These are phyloP conservation scores for Rhizopogon vulgaris DNA, from an alignment of 768 basidiomycete species.

Conservation along the genomic window DNA sequence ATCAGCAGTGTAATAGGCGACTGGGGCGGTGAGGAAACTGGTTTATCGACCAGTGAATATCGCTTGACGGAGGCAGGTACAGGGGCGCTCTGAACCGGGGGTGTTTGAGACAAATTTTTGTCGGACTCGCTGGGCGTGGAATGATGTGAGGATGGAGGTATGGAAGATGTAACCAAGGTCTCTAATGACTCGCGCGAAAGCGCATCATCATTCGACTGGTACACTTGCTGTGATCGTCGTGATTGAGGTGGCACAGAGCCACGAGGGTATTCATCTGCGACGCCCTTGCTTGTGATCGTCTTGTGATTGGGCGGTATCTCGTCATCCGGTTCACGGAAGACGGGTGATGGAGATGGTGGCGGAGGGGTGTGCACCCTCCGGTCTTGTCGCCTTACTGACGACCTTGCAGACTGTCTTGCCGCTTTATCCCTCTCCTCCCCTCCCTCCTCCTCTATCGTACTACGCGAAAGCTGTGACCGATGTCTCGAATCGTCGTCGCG, in stretches of 20 bases:
- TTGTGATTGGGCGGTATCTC: slow-evolving; percentile 15
- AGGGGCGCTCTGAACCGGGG: slow-evolving; percentile 13
- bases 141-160: slow-evolving; percentile 5
- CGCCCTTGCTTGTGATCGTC: background rate
- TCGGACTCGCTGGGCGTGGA: slow-evolving; percentile 16
- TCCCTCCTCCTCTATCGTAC: slow-evolving; percentile 32
- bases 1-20: slow-evolving; percentile 46
- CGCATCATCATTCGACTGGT: slow-evolving; percentile 2
- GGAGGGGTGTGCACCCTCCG: slow-evolving; percentile 14
- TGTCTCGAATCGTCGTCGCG: slow-evolving; percentile 41
- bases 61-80: slow-evolving; percentile 71
- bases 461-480: slow-evolving; percentile 43
- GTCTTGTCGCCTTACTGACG: slow-evolving; percentile 31
- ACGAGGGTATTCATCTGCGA: slow-evolving; percentile 9
- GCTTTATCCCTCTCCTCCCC: slow-evolving; percentile 32
- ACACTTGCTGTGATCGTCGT: slow-evolving; percentile 10
- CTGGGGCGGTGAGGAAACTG: slow-evolving; percentile 36
- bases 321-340: slow-evolving; percentile 27
- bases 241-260: slow-evolving; percentile 9
- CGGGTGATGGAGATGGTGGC: slow-evolving; percentile 22
- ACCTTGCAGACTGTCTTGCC: slow-evolving; percentile 36
- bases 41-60: slow-evolving; percentile 75
- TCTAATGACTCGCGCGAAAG: slow-evolving; percentile 8
- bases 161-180: background rate
- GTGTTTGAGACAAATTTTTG: slow-evolving; percentile 21